These are phyloP conservation scores for Samsoniella hepiali DNA, from an alignment of 2,329 filamentous ascomycete genomes.

Conservation along the genomic window DNA sequence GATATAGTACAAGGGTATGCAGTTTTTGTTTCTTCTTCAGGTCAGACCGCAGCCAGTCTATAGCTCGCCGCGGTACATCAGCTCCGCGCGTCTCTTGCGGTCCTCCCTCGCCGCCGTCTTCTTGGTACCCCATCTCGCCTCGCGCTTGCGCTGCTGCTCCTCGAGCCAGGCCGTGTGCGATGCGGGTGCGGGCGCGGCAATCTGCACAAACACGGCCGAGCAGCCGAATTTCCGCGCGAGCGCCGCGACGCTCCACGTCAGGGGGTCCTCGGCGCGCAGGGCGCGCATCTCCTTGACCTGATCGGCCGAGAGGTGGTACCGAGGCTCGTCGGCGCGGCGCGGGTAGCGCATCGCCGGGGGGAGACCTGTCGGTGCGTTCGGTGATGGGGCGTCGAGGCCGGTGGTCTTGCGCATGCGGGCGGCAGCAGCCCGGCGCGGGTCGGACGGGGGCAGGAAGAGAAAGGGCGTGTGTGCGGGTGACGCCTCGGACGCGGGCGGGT, in stretches of 20 bases:
- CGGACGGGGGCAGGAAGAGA: slow-evolving; percentile 59
- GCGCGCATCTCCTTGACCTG: slow-evolving; percentile 60
- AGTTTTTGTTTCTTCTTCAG: background rate
- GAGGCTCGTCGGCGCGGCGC: slow-evolving; percentile 31
- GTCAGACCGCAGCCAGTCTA: slow-evolving; percentile 28
- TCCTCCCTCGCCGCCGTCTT: slow-evolving; percentile 54
- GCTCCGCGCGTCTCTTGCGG: slow-evolving; percentile 48
- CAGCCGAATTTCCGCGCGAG: slow-evolving; percentile 56
- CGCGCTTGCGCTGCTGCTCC: slow-evolving; percentile 45
- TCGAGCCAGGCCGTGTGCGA: slow-evolving; percentile 47
- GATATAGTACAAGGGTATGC: slow-evolving; percentile 13
- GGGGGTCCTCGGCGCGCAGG: slow-evolving; percentile 51
- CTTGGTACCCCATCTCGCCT: slow-evolving; percentile 56
- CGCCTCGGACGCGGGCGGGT: slow-evolving; percentile 52
- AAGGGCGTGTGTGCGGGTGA: slow-evolving; percentile 64
- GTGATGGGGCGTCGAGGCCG: slow-evolving; percentile 25
- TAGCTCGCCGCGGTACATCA: slow-evolving; percentile 52
- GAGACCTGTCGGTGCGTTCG: slow-evolving; percentile 25
- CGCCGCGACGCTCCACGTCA: slow-evolving; percentile 50
- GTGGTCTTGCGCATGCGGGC: slow-evolving; percentile 43
- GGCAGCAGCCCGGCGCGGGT: slow-evolving; percentile 51
- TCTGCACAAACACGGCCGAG: slow-evolving; percentile 54
- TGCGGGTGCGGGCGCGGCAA: slow-evolving; percentile 49
- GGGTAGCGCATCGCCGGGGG: slow-evolving; percentile 36
- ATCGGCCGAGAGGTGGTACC: slow-evolving; percentile 51